Percentiles rank a stretch among this genome's conserved stretches.
Evolutionary conservation across 768 basidiomycete species (phyloP).

Genomic region (Auricularia sp.): DNA sequence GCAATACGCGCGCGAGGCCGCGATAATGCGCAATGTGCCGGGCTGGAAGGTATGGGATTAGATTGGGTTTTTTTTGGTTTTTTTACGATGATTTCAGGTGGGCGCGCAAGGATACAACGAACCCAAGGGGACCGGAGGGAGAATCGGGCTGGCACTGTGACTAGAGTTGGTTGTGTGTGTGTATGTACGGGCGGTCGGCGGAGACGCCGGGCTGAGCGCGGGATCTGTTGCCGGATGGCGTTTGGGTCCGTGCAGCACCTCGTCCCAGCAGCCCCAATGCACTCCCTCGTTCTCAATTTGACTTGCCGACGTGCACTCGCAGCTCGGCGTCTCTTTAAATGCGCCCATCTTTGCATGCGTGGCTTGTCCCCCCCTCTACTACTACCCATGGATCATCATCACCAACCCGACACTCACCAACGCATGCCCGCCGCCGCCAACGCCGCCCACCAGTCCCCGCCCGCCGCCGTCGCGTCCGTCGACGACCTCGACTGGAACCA

Average conservation of each 20-base stretch:
- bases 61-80: too few species aligned
- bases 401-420: neutral
- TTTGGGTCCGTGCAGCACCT: neutral
- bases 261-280: neutral
- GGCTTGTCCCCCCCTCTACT: neutral
- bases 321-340: neutral
- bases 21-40: conserved; percentile 89
- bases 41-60: conserved; percentile 79
- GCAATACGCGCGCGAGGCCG: conserved; percentile 66
- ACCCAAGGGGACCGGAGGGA: too few species aligned
- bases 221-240: neutral
- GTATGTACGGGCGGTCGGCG: too few species aligned
- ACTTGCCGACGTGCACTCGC: too few species aligned
- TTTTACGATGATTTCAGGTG: too few species aligned
- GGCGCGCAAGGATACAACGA: too few species aligned
- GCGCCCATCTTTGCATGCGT: neutral
- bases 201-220: too few species aligned
- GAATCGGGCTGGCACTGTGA: too few species aligned
- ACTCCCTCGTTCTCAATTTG: neutral
- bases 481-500: neutral
- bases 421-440: neutral
- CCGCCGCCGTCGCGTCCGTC: neutral
- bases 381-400: neutral
- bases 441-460: neutral
- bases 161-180: too few species aligned